Evolutionary conservation across 2,329 filamentous ascomycete genomes (phyloP).

Genomic region (Sphaerulina populicola): DNA sequence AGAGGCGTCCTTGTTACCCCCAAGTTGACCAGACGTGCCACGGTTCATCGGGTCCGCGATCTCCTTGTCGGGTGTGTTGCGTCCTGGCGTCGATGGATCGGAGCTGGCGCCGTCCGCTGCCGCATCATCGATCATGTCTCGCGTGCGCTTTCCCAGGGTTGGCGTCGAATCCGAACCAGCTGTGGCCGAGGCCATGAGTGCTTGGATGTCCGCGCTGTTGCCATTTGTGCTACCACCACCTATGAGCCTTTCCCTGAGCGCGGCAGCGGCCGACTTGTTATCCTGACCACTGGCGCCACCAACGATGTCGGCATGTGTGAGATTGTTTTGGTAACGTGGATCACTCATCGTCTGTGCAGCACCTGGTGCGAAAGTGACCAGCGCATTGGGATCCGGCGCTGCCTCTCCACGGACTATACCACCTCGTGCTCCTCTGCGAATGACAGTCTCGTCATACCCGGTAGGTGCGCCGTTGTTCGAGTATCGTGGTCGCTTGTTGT

Average conservation of each 20-base stretch:
- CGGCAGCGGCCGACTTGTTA: slow-evolving; percentile 90
- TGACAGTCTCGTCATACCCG: slow-evolving; percentile 29
- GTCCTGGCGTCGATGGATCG: slow-evolving; percentile 46
- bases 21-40: slow-evolving; percentile 29
- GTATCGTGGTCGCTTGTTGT: slow-evolving; percentile 29
- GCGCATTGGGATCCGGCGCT: slow-evolving; percentile 34
- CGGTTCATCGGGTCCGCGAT: slow-evolving; percentile 25
- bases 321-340: slow-evolving; percentile 44
- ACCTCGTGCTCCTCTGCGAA: slow-evolving; percentile 29
- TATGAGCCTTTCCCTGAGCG: slow-evolving; percentile 72
- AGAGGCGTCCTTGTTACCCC: slow-evolving; percentile 39
- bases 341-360: slow-evolving; percentile 46
- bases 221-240: slow-evolving; percentile 32
- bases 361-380: slow-evolving; percentile 53
- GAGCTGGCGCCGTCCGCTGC: slow-evolving; percentile 32
- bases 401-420: slow-evolving; percentile 29
- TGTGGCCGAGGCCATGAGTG: slow-evolving; percentile 28
- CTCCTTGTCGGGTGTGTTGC: slow-evolving; percentile 45
- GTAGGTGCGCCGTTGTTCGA: slow-evolving; percentile 26
- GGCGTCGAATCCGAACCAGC: slow-evolving; percentile 40
- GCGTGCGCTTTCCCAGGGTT: slow-evolving; percentile 67
- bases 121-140: slow-evolving; percentile 56
- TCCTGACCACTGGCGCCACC: slow-evolving; percentile 54
- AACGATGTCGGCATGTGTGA: slow-evolving; percentile 84
- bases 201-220: slow-evolving; percentile 27